Evolutionary conservation across 495 filamentous ascomycete species (phyloP).

Genomic region (Aspergillus saccharolyticus): DNA sequence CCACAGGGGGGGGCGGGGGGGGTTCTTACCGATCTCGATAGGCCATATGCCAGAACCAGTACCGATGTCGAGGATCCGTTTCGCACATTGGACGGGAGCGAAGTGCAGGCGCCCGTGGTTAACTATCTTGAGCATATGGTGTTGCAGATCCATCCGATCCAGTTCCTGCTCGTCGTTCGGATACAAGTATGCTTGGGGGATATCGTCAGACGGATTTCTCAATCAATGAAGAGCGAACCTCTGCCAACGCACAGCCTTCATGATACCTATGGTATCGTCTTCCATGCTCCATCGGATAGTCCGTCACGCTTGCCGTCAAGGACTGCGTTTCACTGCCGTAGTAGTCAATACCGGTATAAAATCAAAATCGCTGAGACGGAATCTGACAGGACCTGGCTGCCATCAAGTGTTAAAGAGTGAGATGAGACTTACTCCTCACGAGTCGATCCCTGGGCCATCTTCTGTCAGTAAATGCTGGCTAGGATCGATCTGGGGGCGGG

Average conservation of each 20-base stretch:
- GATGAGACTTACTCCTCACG: conserved; percentile 20
- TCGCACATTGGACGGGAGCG: conserved; percentile 52
- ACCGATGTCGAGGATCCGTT: conserved; percentile 61
- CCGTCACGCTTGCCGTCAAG: conserved; percentile 45
- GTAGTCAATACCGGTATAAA: conserved; percentile 8
- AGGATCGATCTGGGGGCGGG: not conserved
- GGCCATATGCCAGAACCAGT: conserved; percentile 71
- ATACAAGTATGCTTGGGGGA: conserved; percentile 43
- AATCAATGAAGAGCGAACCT: not conserved
- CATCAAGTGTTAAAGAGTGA: not conserved
- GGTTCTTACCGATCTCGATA: conserved; percentile 52
- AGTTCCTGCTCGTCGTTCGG: conserved; percentile 55
- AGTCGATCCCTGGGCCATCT: conserved; percentile 18
- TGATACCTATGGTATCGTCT: conserved; percentile 54
- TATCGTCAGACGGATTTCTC: conserved; percentile 12
- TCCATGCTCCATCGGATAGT: conserved; percentile 52
- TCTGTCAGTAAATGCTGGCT: conserved; percentile 18
- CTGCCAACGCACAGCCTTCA: conserved; percentile 44
- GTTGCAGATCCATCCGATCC: conserved; percentile 55
- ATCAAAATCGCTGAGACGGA: not conserved
- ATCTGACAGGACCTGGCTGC: not conserved
- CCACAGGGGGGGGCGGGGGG: conserved; percentile 3
- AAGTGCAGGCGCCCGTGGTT: conserved; percentile 51
- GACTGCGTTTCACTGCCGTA: conserved; percentile 43
- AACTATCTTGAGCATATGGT: conserved; percentile 53